Evolutionary conservation across 148 eudicot species (phyloP).

Genomic region (Polygonum maritimum): DNA sequence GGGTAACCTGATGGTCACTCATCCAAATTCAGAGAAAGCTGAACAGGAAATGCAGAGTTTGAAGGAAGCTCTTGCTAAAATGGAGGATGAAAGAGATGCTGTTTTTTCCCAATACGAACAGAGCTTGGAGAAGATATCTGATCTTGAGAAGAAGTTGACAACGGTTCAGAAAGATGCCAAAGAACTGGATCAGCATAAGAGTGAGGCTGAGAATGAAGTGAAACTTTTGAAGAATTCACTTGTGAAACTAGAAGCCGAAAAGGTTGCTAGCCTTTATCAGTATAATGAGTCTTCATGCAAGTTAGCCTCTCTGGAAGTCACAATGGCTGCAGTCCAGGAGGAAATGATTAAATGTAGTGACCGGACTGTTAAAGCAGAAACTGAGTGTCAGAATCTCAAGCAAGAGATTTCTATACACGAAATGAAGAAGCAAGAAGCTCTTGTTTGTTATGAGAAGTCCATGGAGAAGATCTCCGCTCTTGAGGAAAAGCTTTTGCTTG

Average conservation of each 20-base stretch:
- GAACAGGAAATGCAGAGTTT: slow-evolving; percentile 50
- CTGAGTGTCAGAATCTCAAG: slow-evolving; percentile 34
- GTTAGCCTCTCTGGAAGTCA: slow-evolving; percentile 44
- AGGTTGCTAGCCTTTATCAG: slow-evolving; percentile 34
- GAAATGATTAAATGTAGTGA: slow-evolving; percentile 32
- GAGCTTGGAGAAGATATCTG: slow-evolving; percentile 47
- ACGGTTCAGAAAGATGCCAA: slow-evolving; percentile 36
- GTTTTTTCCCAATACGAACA: slow-evolving; percentile 38
- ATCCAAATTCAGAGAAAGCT: slow-evolving; percentile 15
- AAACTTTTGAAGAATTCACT: slow-evolving; percentile 53
- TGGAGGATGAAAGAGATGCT: slow-evolving; percentile 51
- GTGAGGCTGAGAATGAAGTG: slow-evolving; percentile 49
- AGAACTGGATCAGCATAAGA: slow-evolving; percentile 37
- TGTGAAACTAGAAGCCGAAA: slow-evolving; percentile 46
- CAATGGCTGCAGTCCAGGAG: slow-evolving; percentile 33
- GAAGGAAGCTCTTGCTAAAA: slow-evolving; percentile 43
- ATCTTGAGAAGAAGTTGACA: slow-evolving; percentile 48
- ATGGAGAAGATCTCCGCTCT: slow-evolving; percentile 43
- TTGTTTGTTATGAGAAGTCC: slow-evolving; percentile 37
- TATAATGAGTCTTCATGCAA: slow-evolving; percentile 35
- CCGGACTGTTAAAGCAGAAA: slow-evolving; percentile 39
- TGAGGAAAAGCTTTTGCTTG: slow-evolving; percentile 40
- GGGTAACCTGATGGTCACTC: neutral
- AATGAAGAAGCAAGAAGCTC: slow-evolving; percentile 41
- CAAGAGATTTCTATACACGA: slow-evolving; percentile 40